Base-by-base conservation (phyloP, 176 grass and related monocot genomes). In the Leersia perrieri region DNA sequence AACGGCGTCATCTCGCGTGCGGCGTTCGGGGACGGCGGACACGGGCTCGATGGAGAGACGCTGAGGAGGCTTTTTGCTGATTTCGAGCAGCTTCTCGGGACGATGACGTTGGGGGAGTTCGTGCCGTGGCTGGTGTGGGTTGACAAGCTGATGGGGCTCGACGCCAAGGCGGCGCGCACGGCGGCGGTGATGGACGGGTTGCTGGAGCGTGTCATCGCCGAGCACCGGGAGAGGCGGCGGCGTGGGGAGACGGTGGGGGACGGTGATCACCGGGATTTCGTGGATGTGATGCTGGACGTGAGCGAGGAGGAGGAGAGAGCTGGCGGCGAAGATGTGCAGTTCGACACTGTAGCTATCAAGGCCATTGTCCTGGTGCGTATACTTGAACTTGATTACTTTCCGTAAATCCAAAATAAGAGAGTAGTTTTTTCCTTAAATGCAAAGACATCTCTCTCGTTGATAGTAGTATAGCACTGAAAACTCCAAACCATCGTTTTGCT, bases 101-200 rank as follows among this genome's bases (percentile, higher is more conserved):
- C 75, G 22, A 31, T 27, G 20, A 79, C 72, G 34, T 11, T 92
- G 20, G 51, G 83, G 14, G 79, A 92, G 71, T 76, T 92, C 63
- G 79, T 89, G 64, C 90, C 90, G 30, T 85, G 83, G 66, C 87
- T 86, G 39, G 68, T 66, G n/a, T 92, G 90, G 90, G 22, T 92
- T 10, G 87, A 88, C 78, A 68, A 31, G 70, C 9, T 86, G 22
- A 86, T 10, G 9, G 53, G 90, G 3, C 28, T 44, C 29, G 55
- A 92, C 42, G 87, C 73, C 68, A 84, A 25, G 83, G 68, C 38
- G 11, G n/a, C 23, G 68, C 86, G 81, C 75, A 79, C 75, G 47
- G 79, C 57, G 31, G 3, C 8, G 49, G 49, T 0, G 68, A 23
- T 88, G 11, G 87, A 88, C 62, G 68, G 47, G 16, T 30, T 88